Percentiles rank a stretch among this genome's conserved stretches.
phyloP scores from a whole-genome alignment of 176 grass and related monocot genomes.

The Carex cristatella region DNA sequence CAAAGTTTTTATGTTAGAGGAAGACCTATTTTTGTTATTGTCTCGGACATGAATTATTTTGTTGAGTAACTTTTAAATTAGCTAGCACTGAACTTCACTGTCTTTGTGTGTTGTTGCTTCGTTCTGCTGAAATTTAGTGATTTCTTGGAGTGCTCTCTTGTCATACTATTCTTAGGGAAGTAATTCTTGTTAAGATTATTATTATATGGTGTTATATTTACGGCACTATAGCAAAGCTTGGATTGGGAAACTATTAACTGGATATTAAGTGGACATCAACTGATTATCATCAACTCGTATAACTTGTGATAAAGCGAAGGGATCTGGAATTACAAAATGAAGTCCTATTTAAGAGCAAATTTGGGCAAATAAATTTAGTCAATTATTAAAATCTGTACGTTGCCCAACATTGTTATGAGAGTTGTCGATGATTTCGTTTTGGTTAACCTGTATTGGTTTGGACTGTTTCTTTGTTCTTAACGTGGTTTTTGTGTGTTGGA shows the following conservation, averaged over 20 bases:
- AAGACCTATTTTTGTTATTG: constrained; percentile 11
- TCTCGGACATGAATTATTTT: not conserved
- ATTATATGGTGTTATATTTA: not conserved
- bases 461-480: too few relatives aligned
- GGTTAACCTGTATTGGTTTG: too few relatives aligned
- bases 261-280: not conserved
- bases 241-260: not conserved
- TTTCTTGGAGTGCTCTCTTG: not conserved
- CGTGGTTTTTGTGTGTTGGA: not conserved
- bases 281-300: too few relatives aligned
- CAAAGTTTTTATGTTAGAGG: constrained; percentile 16
- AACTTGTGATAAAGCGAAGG: too few relatives aligned
- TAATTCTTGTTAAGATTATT: not conserved
- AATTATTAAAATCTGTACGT: too few relatives aligned
- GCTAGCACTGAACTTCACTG: not conserved
- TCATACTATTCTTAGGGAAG: not conserved
- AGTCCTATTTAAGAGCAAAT: too few relatives aligned
- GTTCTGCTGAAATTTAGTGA: not conserved
- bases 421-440: too few relatives aligned
- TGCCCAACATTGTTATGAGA: too few relatives aligned
- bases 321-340: too few relatives aligned
- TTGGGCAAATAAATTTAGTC: too few relatives aligned
- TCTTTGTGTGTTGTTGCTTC: not conserved
- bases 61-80: constrained; percentile 4
- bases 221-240: not conserved